Evolutionary conservation across 2,329 filamentous ascomycete species (phyloP).

Genomic region (Colletotrichum ledebouriae): DNA sequence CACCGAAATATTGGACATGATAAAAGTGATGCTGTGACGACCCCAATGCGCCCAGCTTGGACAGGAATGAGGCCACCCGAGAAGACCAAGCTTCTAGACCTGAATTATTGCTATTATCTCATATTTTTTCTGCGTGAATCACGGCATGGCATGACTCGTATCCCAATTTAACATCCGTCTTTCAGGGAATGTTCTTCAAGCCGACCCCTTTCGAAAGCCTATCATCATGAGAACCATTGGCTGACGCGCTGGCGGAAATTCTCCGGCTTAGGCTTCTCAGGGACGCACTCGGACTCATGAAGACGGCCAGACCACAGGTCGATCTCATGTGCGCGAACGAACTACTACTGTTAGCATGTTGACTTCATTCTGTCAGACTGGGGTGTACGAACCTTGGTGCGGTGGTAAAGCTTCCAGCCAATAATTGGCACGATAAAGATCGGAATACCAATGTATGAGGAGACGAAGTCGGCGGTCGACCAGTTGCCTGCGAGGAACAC

Average conservation of each 20-base stretch:
- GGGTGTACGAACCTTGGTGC: slow-evolving; percentile 30
- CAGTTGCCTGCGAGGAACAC: slow-evolving; percentile 63
- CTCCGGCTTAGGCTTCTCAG: slow-evolving; percentile 33
- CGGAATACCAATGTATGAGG: slow-evolving; percentile 75
- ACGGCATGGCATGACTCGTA: too few relatives aligned
- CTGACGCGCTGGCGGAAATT: slow-evolving; percentile 31
- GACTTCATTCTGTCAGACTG: not conserved
- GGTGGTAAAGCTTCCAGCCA: slow-evolving; percentile 53
- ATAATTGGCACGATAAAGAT: slow-evolving; percentile 65
- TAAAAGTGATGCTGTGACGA: too few relatives aligned
- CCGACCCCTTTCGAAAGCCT: not conserved
- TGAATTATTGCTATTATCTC: too few relatives aligned
- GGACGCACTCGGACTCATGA: slow-evolving; percentile 36
- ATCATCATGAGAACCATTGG: slow-evolving; percentile 38
- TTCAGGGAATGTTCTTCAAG: not conserved
- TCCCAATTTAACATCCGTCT: not conserved
- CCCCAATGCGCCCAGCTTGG: too few relatives aligned
- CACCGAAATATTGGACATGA: too few relatives aligned
- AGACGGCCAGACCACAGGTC: slow-evolving; percentile 48
- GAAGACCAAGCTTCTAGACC: too few relatives aligned
- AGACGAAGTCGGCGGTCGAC: slow-evolving; percentile 54
- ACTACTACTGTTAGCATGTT: slow-evolving; percentile 33
- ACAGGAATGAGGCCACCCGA: too few relatives aligned
- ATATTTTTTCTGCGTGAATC: too few relatives aligned
- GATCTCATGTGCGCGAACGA: slow-evolving; percentile 45